Base-by-base conservation (phyloP, 768 basidiomycete genomes). In the Cystofilobasidium macerans region DNA sequence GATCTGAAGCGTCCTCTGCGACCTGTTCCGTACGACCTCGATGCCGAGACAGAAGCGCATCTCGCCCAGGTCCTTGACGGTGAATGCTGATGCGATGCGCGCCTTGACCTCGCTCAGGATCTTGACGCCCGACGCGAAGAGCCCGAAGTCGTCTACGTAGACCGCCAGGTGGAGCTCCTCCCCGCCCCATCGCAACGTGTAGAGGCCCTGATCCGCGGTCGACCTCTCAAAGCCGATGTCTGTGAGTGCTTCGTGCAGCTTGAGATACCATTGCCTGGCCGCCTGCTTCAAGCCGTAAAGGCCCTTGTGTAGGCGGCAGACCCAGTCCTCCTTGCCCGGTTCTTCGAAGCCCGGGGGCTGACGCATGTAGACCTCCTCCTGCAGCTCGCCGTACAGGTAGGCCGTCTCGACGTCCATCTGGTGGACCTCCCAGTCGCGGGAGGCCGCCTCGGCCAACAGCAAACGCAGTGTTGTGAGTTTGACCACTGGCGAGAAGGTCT, bases 281-380 rank as follows among this genome's bases (percentile, higher is more conserved):
- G 66, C 59, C 42, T 61, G 66, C 53, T 67, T 67, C n/a, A 67
- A 42, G 18, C 66, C 66, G 40, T 67, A 67, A n/a, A 67, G 66
- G n/a, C 61, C 59, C 51, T 62, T 62, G 38, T 62, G 24, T 14
- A 67, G 66, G 12, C 36, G 47, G 35, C 56, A 57, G 22, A 57
- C 56, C 56, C 56, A 57, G 18, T 57, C 56, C 22, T 57, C 56
- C 56, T 57, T 57, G 28, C 35, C 56, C 35, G 20, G 20, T 28
- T 32, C 56, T 22, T 57, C 56, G 56, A 57, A 57, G 30, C 56
- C 56, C 26, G 18, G 28, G 5, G 28, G 56, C 57, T 77, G 75
- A 13, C 73, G 40, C 79, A 82, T 81, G 72, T 78, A 82, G 45
- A 82, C 79, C 30, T 58, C 63, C 28, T 68, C 64, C 30, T 65